These are phyloP conservation scores for Laetiporus sulphureus DNA, from an alignment of 1,284 basidiomycete genomes.

Conservation along the genomic window DNA sequence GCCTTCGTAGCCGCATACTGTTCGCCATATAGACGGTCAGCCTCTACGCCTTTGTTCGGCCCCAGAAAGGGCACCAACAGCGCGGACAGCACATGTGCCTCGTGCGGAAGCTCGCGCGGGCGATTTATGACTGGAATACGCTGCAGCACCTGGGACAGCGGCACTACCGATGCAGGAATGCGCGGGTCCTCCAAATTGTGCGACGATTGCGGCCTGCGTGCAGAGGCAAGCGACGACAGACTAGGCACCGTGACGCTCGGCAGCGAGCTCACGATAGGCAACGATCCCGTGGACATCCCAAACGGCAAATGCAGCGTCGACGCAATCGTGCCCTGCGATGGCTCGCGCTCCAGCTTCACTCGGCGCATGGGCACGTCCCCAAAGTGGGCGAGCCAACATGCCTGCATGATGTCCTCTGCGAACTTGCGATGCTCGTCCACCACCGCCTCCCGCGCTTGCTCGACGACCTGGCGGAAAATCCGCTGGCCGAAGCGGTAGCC, in stretches of 20 bases:
- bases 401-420: conserved; percentile 42
- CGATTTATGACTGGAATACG: conserved; percentile 25
- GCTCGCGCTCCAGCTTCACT: conserved; percentile 29
- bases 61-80: conserved; percentile 50
- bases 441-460: conserved; percentile 42
- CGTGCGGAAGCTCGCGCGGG: conserved; percentile 40
- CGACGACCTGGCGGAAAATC: conserved; percentile 56
- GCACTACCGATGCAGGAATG: conserved; percentile 29
- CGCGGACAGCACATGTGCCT: conserved; percentile 50
- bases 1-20: conserved; percentile 49
- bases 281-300: conserved; percentile 34
- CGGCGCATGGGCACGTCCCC: conserved; percentile 26
- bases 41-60: conserved; percentile 24
- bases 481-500: conserved; percentile 48
- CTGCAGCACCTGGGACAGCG: conserved; percentile 26
- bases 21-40: conserved; percentile 51
- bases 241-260: conserved; percentile 20
- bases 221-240: conserved; percentile 17
- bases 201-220: conserved; percentile 33
- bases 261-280: conserved; percentile 28
- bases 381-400: conserved; percentile 43
- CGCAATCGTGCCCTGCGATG: conserved; percentile 23
- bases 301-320: conserved; percentile 43
- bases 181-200: conserved; percentile 26
- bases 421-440: conserved; percentile 40